Evolutionary conservation across 1,139 yeast genomes (phyloP).

Genomic region (Taphrina flavorubra): DNA sequence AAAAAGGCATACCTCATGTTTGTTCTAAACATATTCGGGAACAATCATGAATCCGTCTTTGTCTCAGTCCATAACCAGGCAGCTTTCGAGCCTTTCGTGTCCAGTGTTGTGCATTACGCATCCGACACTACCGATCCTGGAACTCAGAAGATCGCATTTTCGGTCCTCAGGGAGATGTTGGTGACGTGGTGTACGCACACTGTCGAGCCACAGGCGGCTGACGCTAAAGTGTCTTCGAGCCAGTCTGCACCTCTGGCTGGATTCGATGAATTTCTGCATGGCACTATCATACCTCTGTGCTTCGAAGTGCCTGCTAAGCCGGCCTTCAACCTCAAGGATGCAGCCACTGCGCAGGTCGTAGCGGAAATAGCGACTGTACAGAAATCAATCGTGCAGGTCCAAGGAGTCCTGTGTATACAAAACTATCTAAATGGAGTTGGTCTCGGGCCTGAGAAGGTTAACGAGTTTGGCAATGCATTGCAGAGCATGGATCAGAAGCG

Average conservation of each 20-base stretch:
- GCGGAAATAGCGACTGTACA: slow-evolving; percentile 76
- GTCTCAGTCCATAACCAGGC: slow-evolving; percentile 64
- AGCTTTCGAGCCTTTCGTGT: slow-evolving; percentile 67
- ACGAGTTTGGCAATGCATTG: slow-evolving; percentile 31
- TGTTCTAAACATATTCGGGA: slow-evolving; percentile 70
- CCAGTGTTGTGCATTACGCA: slow-evolving; percentile 69
- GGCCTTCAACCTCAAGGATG: slow-evolving; percentile 72
- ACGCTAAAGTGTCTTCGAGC: slow-evolving; percentile 18
- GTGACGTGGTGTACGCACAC: slow-evolving; percentile 40
- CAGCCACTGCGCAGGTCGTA: slow-evolving; percentile 74
- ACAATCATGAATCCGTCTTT: slow-evolving; percentile 78
- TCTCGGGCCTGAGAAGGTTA: slow-evolving; percentile 13
- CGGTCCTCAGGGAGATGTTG: slow-evolving; percentile 71
- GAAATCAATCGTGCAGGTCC: slow-evolving; percentile 55
- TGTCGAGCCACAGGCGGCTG: slow-evolving; percentile 1
- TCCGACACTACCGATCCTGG: slow-evolving; percentile 60
- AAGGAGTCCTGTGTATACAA: slow-evolving; percentile 16
- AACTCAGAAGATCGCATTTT: slow-evolving; percentile 71
- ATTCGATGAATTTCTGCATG: slow-evolving; percentile 70
- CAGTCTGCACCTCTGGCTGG: slow-evolving; percentile 57
- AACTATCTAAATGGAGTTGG: slow-evolving; percentile 28
- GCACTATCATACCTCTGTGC: slow-evolving; percentile 68
- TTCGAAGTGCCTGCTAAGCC: slow-evolving; percentile 83
- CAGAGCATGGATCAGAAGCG: slow-evolving; percentile 35
- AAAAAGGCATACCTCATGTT: slow-evolving; percentile 74